phyloP scores from a whole-genome alignment of 108 stramenopile genomes.

The Cyclotella choctawhatcheeana region DNA sequence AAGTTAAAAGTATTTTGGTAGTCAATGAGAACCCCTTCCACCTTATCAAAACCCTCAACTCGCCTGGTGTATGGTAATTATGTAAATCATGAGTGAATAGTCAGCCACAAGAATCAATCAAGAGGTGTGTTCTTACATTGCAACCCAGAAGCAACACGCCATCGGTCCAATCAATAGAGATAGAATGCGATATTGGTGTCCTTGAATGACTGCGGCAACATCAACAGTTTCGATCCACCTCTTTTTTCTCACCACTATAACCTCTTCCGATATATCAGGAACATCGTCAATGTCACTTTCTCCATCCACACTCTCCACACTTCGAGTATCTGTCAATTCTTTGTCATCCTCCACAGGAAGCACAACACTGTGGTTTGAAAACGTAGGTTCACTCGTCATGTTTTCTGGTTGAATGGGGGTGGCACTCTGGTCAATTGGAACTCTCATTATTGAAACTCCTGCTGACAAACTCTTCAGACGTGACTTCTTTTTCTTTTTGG shows the following conservation, averaged over 20 bases:
- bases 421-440: neutral
- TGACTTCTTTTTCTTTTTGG: slow-evolving; percentile 18
- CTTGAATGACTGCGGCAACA: slow-evolving; percentile 26
- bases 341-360: neutral
- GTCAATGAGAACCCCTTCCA: slow-evolving; percentile 20
- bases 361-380: neutral
- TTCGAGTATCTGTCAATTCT: neutral
- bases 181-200: slow-evolving; percentile 23
- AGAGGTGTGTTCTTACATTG: neutral
- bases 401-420: neutral
- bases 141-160: slow-evolving; percentile 23
- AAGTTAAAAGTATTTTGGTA: slow-evolving; percentile 30
- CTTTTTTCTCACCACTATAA: slow-evolving; percentile 12
- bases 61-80: no score
- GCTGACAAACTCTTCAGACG: slow-evolving; percentile 55
- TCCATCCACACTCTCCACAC: slow-evolving; percentile 30
- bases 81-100: no score
- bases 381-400: neutral
- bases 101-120: neutral
- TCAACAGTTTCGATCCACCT: slow-evolving; percentile 11
- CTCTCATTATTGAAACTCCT: slow-evolving; percentile 51
- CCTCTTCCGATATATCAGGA: slow-evolving; percentile 19
- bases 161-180: slow-evolving; percentile 49
- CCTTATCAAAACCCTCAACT: slow-evolving; percentile 46
- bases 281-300: slow-evolving; percentile 52